Conservation (phyloP, 495 filamentous ascomycete genomes). For the Lichina pygmaea region DNA sequence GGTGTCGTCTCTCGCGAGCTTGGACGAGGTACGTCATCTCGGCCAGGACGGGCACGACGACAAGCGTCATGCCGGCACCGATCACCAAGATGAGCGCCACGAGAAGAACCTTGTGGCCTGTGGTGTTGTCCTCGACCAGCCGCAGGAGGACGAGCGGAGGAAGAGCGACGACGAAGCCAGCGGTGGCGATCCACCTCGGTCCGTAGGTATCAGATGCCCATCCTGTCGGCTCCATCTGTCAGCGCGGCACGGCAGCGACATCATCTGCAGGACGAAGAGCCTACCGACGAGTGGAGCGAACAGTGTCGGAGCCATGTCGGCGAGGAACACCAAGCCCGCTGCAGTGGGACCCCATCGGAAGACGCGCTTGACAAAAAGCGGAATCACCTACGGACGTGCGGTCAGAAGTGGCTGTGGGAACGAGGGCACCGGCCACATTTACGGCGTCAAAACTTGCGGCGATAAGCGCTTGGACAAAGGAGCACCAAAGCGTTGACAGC, state of each 20-base stretch:
- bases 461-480: constrained; percentile 6
- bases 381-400: constrained; percentile 11
- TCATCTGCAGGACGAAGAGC: background rate
- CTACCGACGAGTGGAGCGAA: constrained; percentile 11
- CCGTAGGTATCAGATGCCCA: constrained; percentile 3
- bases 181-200: constrained; percentile 1
- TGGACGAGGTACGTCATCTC: constrained; percentile 37
- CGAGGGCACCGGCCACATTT: background rate
- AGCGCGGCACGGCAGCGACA: no score
- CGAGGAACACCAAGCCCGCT: constrained; percentile 3
- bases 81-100: constrained; percentile 12
- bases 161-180: constrained; percentile 1
- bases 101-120: constrained; percentile 12
- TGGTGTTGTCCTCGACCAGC: constrained; percentile 11
- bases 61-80: constrained; percentile 18
- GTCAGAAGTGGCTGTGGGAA: background rate
- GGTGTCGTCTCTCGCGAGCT: constrained; percentile 23
- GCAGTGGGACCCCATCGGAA: constrained; percentile 2
- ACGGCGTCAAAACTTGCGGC: constrained; percentile 12
- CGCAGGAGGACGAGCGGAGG: constrained; percentile 2
- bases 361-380: constrained; percentile 14
- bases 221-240: background rate
- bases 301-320: constrained; percentile 4
- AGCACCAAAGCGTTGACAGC: constrained; percentile 13
- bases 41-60: constrained; percentile 38